Evolutionary conservation across 495 filamentous ascomycete genomes (phyloP), one percentile per base, ranked within the genome.

Genomic region (Aeminium ludgeri): DNA sequence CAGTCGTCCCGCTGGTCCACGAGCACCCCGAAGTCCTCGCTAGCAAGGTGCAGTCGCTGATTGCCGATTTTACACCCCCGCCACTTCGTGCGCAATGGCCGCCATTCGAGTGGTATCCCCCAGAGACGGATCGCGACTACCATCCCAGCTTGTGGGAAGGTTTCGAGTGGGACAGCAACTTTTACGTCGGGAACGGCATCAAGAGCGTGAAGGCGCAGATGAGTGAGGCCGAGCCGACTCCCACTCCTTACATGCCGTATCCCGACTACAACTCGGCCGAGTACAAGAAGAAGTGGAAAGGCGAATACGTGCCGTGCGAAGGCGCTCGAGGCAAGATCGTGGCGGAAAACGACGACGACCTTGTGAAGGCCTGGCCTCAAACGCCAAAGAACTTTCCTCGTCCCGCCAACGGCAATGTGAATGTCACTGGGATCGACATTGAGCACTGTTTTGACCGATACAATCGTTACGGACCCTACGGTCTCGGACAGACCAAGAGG

Each of bases 371-470:
- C 2, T 70, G 66, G 45, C 56, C 55, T n/a, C 58, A 58, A 6
- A 49, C 56, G 2, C 59, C 49, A 16, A 17, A 47, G 18, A 53
- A 44, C 11, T 68, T 68, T 40, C 67, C 69, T 3, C 41, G 49
- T 13, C 55, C 62, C 4, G 48, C 55, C 18, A 61, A 70, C 13
- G 70, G 71, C 15, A 68, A 67, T 7, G 61, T 63, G 35, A 60
- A 67, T 20, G 65, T 60, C 11, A 50, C 66, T 33, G 65, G 57
- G 0, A 48, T 73, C 3, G 63, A 70, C 40, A 55, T 53, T 0
- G 43, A 60, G 20, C 50, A 71, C 5, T 73, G 65, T 47, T 65
- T 68, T n/a, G 70, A 75, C 46, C 64, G 71, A 1, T 69, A 66
- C 46, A 57, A 59, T 3, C 64, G 70, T n/a, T 68, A 64, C 35